Evolutionary conservation across 2,329 filamentous ascomycete species (phyloP).

Genomic region (Fusarium goolgardi): DNA sequence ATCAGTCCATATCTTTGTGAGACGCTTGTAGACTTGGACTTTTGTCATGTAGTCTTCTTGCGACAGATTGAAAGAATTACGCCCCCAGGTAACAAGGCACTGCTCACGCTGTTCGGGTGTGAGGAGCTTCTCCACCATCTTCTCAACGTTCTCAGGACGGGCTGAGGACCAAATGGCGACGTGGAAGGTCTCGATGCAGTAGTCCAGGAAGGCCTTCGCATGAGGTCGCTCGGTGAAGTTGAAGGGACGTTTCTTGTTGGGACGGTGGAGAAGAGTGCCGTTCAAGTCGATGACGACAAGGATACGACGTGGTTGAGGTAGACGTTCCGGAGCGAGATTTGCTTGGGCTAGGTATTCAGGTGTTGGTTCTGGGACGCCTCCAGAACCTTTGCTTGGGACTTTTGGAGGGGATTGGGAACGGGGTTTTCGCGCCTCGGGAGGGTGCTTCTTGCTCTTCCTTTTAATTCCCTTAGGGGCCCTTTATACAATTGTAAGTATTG

Average conservation of each 20-base stretch:
- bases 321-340: conserved; percentile 54
- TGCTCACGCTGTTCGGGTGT: conserved; percentile 61
- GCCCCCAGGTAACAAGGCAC: conserved; percentile 79
- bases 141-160: conserved; percentile 74
- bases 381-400: conserved; percentile 57
- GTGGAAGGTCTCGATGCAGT: conserved; percentile 78
- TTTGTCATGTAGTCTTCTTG: conserved; percentile 72
- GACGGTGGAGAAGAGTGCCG: conserved; percentile 85
- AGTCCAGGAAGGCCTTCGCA: conserved; percentile 75
- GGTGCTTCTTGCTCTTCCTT: neutral
- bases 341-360: conserved; percentile 70
- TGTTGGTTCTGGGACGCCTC: conserved; percentile 71
- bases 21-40: conserved; percentile 90
- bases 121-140: conserved; percentile 75
- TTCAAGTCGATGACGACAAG: conserved; percentile 93
- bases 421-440: neutral
- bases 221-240: conserved; percentile 75
- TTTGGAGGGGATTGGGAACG: conserved; percentile 19
- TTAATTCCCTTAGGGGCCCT: conserved; percentile 24
- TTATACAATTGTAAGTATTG: conserved; percentile 1
- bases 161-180: conserved; percentile 96
- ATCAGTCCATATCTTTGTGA: conserved; percentile 77
- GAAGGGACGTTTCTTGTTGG: conserved; percentile 59
- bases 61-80: conserved; percentile 79
- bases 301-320: conserved; percentile 67